These are phyloP conservation scores for Monosiga brevicollis DNA, from an alignment of 78 protist species.

Conservation along the genomic window DNA sequence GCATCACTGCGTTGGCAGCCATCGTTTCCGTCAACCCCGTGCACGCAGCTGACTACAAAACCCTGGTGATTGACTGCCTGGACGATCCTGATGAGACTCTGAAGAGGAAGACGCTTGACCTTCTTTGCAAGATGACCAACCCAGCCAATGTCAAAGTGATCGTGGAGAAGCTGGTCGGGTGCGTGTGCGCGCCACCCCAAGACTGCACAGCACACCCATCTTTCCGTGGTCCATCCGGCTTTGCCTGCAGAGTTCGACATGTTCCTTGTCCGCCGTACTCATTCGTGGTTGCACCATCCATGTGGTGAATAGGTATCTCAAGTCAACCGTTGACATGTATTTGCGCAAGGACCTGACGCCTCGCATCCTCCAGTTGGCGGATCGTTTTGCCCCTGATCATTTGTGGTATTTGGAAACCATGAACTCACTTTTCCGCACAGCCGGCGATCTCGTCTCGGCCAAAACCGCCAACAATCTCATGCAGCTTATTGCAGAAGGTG, in stretches of 20 bases:
- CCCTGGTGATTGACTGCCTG: conserved; percentile 79
- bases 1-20: conserved; percentile 71
- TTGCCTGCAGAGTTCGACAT: no score
- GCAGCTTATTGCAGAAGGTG: conserved; percentile 63
- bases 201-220: no score
- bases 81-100: conserved; percentile 78
- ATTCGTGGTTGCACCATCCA: no score
- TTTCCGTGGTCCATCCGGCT: no score
- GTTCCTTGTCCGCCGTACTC: no score
- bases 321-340: conserved; percentile 37
- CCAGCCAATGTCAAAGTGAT: conserved; percentile 58
- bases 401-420: conserved; percentile 34
- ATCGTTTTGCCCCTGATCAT: conserved; percentile 40
- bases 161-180: conserved; percentile 36
- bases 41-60: conserved; percentile 66
- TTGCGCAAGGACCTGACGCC: conserved; percentile 48
- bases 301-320: conserved; percentile 32
- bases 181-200: no score
- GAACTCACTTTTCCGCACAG: conserved; percentile 50
- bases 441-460: conserved; percentile 44
- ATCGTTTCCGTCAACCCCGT: conserved; percentile 60
- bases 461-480: conserved; percentile 44
- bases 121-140: conserved; percentile 82
- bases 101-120: conserved; percentile 60
- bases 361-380: conserved; percentile 55